Evolutionary conservation across 495 filamentous ascomycete species (phyloP).

Genomic region (Parathielavia hyrcaniae): DNA sequence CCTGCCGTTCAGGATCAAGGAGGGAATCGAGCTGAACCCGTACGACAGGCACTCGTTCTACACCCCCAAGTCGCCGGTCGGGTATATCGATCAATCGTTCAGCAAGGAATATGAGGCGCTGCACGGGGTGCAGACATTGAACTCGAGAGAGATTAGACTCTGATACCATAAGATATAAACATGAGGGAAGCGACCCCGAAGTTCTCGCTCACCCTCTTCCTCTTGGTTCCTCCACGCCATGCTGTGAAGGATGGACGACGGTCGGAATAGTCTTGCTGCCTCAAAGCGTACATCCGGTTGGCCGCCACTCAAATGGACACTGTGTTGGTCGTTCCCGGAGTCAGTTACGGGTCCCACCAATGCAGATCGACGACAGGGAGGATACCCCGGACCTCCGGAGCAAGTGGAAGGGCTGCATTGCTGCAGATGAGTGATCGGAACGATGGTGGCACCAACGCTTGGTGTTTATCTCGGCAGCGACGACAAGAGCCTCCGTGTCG

Average conservation of each 20-base stretch:
- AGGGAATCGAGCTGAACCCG: slow-evolving; percentile 48
- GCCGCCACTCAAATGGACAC: neutral
- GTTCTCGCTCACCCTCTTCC: too few species aligned
- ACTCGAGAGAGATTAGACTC: slow-evolving; percentile 2
- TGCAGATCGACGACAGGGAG: slow-evolving; percentile 53
- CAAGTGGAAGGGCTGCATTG: slow-evolving; percentile 50
- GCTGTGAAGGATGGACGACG: too few species aligned
- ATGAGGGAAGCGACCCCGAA: too few species aligned
- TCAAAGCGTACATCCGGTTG: too few species aligned
- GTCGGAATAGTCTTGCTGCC: too few species aligned
- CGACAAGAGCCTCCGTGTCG: slow-evolving; percentile 49
- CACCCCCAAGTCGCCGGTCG: slow-evolving; percentile 40
- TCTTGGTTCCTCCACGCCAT: too few species aligned
- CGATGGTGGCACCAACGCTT: slow-evolving; percentile 53
- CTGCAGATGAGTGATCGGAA: slow-evolving; percentile 54
- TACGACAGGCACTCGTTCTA: slow-evolving; percentile 62
- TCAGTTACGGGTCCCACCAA: slow-evolving; percentile 38
- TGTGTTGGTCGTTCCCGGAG: neutral
- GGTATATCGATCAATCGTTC: slow-evolving; percentile 62
- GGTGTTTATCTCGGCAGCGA: slow-evolving; percentile 63
- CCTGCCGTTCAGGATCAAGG: slow-evolving; percentile 54
- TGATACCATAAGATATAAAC: neutral
- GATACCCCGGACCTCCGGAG: slow-evolving; percentile 50
- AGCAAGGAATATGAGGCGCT: slow-evolving; percentile 46
- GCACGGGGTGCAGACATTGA: slow-evolving; percentile 15